These are phyloP conservation scores for Aegilops sharonensis DNA, from an alignment of 176 grass and related monocot genomes.

Conservation along the genomic window DNA sequence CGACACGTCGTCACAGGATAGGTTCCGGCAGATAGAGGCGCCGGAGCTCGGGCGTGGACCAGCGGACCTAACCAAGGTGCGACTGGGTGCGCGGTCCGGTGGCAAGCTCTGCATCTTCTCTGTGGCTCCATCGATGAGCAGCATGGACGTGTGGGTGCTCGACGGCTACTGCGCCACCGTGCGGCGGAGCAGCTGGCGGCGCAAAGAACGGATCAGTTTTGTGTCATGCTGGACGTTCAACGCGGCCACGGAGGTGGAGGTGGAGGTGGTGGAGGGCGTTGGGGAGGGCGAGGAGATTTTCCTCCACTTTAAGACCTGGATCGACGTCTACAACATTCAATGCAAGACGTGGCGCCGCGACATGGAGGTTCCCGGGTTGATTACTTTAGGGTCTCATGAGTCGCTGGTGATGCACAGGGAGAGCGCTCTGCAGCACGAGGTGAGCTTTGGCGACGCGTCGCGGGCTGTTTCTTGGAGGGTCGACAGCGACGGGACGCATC, in stretches of 20 bases:
- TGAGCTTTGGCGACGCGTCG: not conserved
- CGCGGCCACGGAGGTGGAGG: not conserved
- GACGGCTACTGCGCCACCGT: not conserved
- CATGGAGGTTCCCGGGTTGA: not conserved
- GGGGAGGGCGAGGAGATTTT: not conserved
- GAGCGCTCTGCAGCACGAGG: not conserved
- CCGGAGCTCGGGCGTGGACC: not conserved
- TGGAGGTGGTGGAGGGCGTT: not conserved
- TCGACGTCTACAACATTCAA: not conserved
- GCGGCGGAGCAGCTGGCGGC: not conserved
- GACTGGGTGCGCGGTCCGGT: not conserved
- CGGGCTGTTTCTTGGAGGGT: not conserved
- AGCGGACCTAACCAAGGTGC: not conserved
- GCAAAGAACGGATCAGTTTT: not conserved
- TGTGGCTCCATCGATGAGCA: not conserved
- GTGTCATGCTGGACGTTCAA: not conserved
- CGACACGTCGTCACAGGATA: not conserved
- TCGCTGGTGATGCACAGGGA: not conserved
- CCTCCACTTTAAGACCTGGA: not conserved
- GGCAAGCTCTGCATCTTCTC: conserved; percentile 5
- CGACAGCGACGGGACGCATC: not conserved
- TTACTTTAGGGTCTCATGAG: not conserved
- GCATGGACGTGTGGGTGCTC: conserved; percentile 1
- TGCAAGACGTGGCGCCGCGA: not conserved
- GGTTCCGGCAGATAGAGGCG: not conserved